Percentiles rank a stretch among this genome's conserved stretches.
Conservation (phyloP, 1,284 basidiomycete genomes). For the Trichosporon sp. region DNA sequence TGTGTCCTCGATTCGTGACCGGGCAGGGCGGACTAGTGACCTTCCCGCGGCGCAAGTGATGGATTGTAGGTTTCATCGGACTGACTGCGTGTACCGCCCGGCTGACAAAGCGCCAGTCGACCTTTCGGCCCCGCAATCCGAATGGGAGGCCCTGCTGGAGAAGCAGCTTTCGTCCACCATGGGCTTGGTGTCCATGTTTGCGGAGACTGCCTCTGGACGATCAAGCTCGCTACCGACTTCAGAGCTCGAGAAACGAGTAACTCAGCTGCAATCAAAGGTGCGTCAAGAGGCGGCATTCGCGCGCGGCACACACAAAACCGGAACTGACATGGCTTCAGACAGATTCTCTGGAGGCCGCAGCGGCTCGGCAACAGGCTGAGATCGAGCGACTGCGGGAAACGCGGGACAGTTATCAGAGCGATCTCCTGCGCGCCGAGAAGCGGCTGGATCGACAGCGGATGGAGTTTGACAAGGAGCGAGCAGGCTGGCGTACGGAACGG, state of each 20-base stretch:
- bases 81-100: background rate
- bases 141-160: conserved; percentile 34
- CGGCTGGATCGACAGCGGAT: conserved; percentile 69
- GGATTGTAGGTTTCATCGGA: conserved; percentile 12
- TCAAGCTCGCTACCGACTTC: conserved; percentile 5
- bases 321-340: background rate
- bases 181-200: conserved; percentile 32
- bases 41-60: conserved; percentile 19
- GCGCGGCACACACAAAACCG: background rate
- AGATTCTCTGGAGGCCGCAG: conserved; percentile 48
- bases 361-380: conserved; percentile 58
- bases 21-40: conserved; percentile 22
- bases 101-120: conserved; percentile 30
- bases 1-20: conserved; percentile 33
- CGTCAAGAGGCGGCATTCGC: background rate
- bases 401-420: conserved; percentile 57
- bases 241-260: conserved; percentile 14
- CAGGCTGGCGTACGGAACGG: conserved; percentile 48
- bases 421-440: conserved; percentile 63
- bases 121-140: conserved; percentile 21
- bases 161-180: conserved; percentile 33
- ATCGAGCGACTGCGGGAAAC: conserved; percentile 58
- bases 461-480: conserved; percentile 54
- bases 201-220: conserved; percentile 18
- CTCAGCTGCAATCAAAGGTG: conserved; percentile 38